Evolutionary conservation across 441 rosid genomes (phyloP).

Genomic region (Biscutella laevigata): DNA sequence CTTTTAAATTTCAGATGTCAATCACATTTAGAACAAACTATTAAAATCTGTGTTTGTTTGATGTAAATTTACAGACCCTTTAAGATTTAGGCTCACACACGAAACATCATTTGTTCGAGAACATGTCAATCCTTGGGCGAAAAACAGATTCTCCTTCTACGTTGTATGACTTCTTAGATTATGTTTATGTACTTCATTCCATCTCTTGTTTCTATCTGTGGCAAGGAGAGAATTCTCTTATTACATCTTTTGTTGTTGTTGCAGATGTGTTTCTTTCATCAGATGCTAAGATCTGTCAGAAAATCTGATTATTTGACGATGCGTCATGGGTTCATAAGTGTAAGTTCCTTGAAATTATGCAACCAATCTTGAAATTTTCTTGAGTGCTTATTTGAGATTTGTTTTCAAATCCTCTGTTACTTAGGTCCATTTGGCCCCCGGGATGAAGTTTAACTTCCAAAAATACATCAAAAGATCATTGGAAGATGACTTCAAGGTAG

Average conservation of each 20-base stretch:
- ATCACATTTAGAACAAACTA: not conserved
- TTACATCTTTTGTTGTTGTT: not conserved
- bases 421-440: conserved; percentile 84
- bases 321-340: conserved; percentile 79
- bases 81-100: conserved; percentile 81
- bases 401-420: not conserved
- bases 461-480: conserved; percentile 66
- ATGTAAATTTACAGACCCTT: conserved; percentile 51
- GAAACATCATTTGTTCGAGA: conserved; percentile 80
- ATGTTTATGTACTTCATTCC: not conserved
- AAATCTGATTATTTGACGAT: conserved; percentile 75
- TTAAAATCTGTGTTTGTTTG: conserved; percentile 10
- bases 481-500: too few species aligned
- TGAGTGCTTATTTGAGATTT: not conserved
- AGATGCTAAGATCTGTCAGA: conserved; percentile 72
- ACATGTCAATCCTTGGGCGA: conserved; percentile 52
- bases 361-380: not conserved
- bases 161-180: conserved; percentile 35
- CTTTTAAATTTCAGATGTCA: not conserved
- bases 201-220: not conserved
- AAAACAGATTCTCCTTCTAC: conserved; percentile 44
- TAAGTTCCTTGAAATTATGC: conserved; percentile 32
- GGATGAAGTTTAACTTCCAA: conserved; percentile 71
- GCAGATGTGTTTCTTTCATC: conserved; percentile 79
- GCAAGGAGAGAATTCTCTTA: not conserved